A percentile compares a stretch with the other conserved stretches of the same genome.
Evolutionary conservation across 2,329 filamentous ascomycete genomes (phyloP).

Genomic region (Proliferodiscus dingleyae): DNA sequence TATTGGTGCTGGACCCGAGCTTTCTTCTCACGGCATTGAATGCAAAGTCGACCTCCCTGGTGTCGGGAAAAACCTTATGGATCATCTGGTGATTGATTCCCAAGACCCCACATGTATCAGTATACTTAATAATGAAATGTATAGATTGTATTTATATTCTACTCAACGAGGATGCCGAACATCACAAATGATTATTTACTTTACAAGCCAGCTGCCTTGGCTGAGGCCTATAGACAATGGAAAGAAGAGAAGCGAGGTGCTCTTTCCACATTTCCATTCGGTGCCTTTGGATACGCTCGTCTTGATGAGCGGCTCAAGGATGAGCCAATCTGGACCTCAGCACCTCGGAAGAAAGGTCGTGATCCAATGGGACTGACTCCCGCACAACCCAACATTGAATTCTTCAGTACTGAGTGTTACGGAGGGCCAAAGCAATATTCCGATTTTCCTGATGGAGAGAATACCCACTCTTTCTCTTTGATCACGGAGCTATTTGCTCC

Average conservation of each 20-base stretch:
- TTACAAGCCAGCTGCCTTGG: slow-evolving; percentile 49
- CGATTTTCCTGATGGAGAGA: slow-evolving; percentile 45
- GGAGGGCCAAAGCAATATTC: slow-evolving; percentile 54
- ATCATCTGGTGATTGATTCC: slow-evolving; percentile 42
- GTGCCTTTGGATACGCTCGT: slow-evolving; percentile 56
- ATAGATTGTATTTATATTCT: slow-evolving; percentile 55
- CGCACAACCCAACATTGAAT: slow-evolving; percentile 55
- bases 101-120: slow-evolving; percentile 5
- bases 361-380: slow-evolving; percentile 58
- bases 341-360: slow-evolving; percentile 43
- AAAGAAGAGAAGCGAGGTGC: slow-evolving; percentile 53
- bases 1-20: slow-evolving; percentile 38
- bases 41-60: slow-evolving; percentile 54
- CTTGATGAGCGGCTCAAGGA: slow-evolving; percentile 54
- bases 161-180: slow-evolving; percentile 48
- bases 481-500: slow-evolving; percentile 54
- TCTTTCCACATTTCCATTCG: slow-evolving; percentile 58
- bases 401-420: slow-evolving; percentile 59
- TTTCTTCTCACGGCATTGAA: slow-evolving; percentile 41
- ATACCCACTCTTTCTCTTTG: slow-evolving; percentile 52
- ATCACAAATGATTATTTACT: slow-evolving; percentile 53
- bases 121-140: slow-evolving; percentile 4
- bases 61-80: slow-evolving; percentile 57
- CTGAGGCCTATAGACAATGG: slow-evolving; percentile 49
- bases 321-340: slow-evolving; percentile 49